phyloP scores from a whole-genome alignment of 805 yeast genomes.

The Kodamaea leandrae region DNA sequence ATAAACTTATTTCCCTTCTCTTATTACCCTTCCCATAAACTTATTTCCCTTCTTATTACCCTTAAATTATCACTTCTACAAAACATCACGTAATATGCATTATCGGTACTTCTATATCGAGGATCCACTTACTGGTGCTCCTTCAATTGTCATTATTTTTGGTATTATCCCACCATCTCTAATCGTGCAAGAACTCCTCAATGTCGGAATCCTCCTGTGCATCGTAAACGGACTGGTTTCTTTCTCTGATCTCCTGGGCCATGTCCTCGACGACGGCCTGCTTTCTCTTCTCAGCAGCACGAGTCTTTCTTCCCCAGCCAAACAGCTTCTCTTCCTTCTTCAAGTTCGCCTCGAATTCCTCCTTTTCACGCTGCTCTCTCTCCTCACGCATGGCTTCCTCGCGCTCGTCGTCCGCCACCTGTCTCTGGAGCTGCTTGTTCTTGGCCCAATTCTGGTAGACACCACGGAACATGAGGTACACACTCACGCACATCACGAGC shows the following conservation, averaged over 20 bases:
- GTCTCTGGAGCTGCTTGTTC: slow-evolving; percentile 47
- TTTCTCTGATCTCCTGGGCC: slow-evolving; percentile 36
- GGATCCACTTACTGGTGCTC: too few relatives aligned
- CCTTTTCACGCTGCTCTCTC: slow-evolving; percentile 33
- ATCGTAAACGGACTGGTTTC: slow-evolving; percentile 44
- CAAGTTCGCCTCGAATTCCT: slow-evolving; percentile 28
- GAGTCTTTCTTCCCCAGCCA: slow-evolving; percentile 81
- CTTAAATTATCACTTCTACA: too few relatives aligned
- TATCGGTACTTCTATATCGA: too few relatives aligned
- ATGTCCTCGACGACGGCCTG: slow-evolving; percentile 52
- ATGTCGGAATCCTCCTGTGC: slow-evolving; percentile 64
- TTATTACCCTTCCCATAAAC: too few relatives aligned
- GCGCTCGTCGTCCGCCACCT: slow-evolving; percentile 47
- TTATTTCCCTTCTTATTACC: too few relatives aligned
- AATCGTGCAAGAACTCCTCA: slow-evolving; percentile 63
- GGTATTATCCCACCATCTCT: slow-evolving; percentile 8
- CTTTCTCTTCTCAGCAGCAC: slow-evolving; percentile 55
- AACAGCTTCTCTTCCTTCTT: slow-evolving; percentile 46
- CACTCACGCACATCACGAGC: slow-evolving; percentile 55
- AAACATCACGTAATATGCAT: too few relatives aligned
- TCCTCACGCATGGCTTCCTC: slow-evolving; percentile 38
- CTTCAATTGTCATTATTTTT: too few relatives aligned
- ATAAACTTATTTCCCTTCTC: too few relatives aligned
- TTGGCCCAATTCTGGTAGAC: slow-evolving; percentile 57
- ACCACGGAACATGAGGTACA: slow-evolving; percentile 58